Evolutionary conservation across 2,329 filamentous ascomycete species (phyloP).

Genomic region (Fusarium sp.): DNA sequence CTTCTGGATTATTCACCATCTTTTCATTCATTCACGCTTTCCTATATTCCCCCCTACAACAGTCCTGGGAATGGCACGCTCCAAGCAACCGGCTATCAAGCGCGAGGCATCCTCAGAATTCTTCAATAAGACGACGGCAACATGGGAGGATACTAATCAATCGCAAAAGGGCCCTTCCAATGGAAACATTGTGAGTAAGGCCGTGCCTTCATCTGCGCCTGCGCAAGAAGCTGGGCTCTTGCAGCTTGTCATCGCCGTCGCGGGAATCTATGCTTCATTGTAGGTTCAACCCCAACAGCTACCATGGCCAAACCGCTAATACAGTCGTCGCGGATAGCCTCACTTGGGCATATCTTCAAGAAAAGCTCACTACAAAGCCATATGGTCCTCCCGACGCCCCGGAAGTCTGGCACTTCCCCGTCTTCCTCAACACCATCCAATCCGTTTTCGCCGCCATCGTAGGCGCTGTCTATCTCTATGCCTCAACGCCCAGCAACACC

Average conservation of each 20-base stretch:
- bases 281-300: slow-evolving; percentile 58
- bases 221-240: slow-evolving; percentile 71
- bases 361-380: slow-evolving; percentile 93
- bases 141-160: slow-evolving; percentile 51
- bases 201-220: slow-evolving; percentile 42
- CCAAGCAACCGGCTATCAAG: slow-evolving; percentile 75
- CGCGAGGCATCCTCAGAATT: slow-evolving; percentile 76
- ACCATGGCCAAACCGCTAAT: slow-evolving; percentile 5
- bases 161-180: slow-evolving; percentile 42
- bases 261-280: slow-evolving; percentile 97
- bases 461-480: slow-evolving; percentile 82
- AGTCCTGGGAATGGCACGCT: slow-evolving; percentile 70
- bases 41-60: neutral
- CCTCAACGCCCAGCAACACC: slow-evolving; percentile 64
- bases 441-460: slow-evolving; percentile 87
- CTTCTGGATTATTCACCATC: neutral
- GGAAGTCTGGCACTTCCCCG: slow-evolving; percentile 90
- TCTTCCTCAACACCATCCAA: slow-evolving; percentile 97
- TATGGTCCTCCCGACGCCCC: slow-evolving; percentile 74
- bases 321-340: slow-evolving; percentile 64
- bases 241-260: slow-evolving; percentile 87
- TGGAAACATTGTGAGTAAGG: slow-evolving; percentile 44
- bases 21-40: neutral
- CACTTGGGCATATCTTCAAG: slow-evolving; percentile 96
- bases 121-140: slow-evolving; percentile 61